Percentiles rank a stretch among this genome's conserved stretches.
phyloP scores from a whole-genome alignment of 805 yeast genomes.

The Saccharomycopsis babjevae region DNA sequence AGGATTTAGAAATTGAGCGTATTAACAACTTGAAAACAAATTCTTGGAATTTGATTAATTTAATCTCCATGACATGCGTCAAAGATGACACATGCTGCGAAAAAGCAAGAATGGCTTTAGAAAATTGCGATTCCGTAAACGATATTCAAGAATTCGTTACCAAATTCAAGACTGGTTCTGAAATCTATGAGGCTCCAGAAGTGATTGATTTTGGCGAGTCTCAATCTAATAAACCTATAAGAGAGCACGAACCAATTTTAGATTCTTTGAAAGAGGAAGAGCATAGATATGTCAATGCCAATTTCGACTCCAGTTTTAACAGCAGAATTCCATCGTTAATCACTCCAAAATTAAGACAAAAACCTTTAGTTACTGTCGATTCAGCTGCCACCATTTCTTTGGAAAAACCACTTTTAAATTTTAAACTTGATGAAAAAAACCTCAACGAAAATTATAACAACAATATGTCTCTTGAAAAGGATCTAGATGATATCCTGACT shows the following conservation, averaged over 20 bases:
- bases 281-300: slow-evolving; percentile 4
- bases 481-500: neutral
- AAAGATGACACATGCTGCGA: slow-evolving; percentile 73
- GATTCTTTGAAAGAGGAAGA: neutral
- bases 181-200: slow-evolving; percentile 46
- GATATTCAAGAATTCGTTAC: slow-evolving; percentile 56
- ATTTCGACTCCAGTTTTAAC: slow-evolving; percentile 16
- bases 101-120: slow-evolving; percentile 53
- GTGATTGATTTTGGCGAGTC: slow-evolving; percentile 47
- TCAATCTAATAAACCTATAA: neutral
- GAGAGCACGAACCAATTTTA: neutral
- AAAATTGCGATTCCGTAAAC: slow-evolving; percentile 55
- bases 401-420: neutral
- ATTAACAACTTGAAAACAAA: slow-evolving; percentile 59
- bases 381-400: neutral
- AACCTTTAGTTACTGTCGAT: neutral
- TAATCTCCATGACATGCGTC: slow-evolving; percentile 66
- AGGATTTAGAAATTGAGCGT: slow-evolving; percentile 62
- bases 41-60: slow-evolving; percentile 70
- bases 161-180: slow-evolving; percentile 42
- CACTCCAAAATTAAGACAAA: neutral
- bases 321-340: slow-evolving; percentile 6
- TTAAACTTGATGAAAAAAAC: neutral
- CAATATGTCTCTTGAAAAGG: neutral
- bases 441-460: neutral